These are phyloP conservation scores for Macrolepiota dolichaula DNA, from an alignment of 768 basidiomycete genomes.

Conservation along the genomic window DNA sequence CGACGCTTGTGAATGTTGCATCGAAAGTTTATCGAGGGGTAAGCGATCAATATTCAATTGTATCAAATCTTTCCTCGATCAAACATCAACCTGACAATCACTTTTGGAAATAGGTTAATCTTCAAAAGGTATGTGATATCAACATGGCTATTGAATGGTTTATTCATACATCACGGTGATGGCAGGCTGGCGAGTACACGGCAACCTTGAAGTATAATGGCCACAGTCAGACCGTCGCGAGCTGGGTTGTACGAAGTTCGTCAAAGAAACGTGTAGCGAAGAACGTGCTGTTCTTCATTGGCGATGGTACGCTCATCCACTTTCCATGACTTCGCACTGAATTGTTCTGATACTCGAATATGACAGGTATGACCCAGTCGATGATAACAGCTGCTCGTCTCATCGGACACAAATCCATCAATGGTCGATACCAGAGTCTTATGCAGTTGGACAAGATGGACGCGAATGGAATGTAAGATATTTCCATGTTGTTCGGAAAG, in stretches of 20 bases:
- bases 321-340: background rate
- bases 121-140: slow-evolving; percentile 22
- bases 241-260: slow-evolving; percentile 36
- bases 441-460: slow-evolving; percentile 50
- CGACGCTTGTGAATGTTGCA: slow-evolving; percentile 36
- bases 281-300: slow-evolving; percentile 44
- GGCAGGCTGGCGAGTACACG: slow-evolving; percentile 35
- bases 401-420: slow-evolving; percentile 44
- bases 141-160: background rate
- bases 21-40: slow-evolving; percentile 41
- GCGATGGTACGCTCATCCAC: slow-evolving; percentile 31
- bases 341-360: background rate
- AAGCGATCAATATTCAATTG: slow-evolving; percentile 8
- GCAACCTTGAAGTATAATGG: slow-evolving; percentile 36
- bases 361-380: slow-evolving; percentile 41
- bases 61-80: background rate
- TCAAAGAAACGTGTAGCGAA: slow-evolving; percentile 33
- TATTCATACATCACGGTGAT: background rate
- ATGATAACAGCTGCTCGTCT: slow-evolving; percentile 47
- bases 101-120: slow-evolving; percentile 21
- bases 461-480: slow-evolving; percentile 35
- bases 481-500: background rate
- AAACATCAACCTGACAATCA: background rate
- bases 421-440: slow-evolving; percentile 40
- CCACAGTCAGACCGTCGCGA: slow-evolving; percentile 30